phyloP scores from a whole-genome alignment of 2,329 filamentous ascomycete genomes.

The Aspergillus transmontanensis region DNA sequence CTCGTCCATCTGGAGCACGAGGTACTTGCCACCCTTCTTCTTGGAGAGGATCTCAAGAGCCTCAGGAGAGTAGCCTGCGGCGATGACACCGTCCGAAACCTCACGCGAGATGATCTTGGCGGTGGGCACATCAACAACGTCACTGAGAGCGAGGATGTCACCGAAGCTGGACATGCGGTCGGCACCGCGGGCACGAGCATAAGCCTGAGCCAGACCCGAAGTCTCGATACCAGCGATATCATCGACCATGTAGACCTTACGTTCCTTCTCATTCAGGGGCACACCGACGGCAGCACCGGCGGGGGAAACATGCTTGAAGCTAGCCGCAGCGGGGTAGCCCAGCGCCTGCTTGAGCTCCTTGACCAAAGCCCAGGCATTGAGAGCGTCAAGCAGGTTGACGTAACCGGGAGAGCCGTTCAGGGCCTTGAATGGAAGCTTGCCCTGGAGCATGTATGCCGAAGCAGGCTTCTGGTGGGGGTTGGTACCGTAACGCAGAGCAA shows the following conservation, averaged over 20 bases:
- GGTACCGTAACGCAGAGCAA: conserved; percentile 87
- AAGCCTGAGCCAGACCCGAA: conserved; percentile 87
- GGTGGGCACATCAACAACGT: conserved; percentile 86
- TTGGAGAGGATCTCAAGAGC: conserved; percentile 90
- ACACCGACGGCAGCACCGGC: conserved; percentile 93
- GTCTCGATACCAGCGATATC: conserved; percentile 87
- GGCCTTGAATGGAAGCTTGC: conserved; percentile 89
- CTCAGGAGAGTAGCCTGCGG: conserved; percentile 79
- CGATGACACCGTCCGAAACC: conserved; percentile 95
- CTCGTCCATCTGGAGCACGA: conserved; percentile 92
- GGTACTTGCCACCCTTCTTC: conserved; percentile 98
- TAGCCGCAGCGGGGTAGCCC: conserved; percentile 85
- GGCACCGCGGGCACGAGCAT: conserved; percentile 90
- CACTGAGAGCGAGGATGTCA: conserved; percentile 90
- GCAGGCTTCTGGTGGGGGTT: conserved; percentile 99
- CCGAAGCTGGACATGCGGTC: conserved; percentile 99
- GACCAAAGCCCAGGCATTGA: conserved; percentile 96
- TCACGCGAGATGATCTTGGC: conserved; percentile 98
- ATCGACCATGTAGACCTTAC: conserved; percentile 97
- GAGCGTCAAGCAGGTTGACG: conserved; percentile 93
- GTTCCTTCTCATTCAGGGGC: conserved; percentile 81
- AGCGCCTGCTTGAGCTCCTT: conserved; percentile 93
- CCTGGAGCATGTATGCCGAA: conserved; percentile 73
- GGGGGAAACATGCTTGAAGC: conserved; percentile 98
- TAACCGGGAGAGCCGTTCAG: conserved; percentile 88